Evolutionary conservation across 257 asterid genomes (phyloP).

Genomic region (Cruciata laevipes): DNA sequence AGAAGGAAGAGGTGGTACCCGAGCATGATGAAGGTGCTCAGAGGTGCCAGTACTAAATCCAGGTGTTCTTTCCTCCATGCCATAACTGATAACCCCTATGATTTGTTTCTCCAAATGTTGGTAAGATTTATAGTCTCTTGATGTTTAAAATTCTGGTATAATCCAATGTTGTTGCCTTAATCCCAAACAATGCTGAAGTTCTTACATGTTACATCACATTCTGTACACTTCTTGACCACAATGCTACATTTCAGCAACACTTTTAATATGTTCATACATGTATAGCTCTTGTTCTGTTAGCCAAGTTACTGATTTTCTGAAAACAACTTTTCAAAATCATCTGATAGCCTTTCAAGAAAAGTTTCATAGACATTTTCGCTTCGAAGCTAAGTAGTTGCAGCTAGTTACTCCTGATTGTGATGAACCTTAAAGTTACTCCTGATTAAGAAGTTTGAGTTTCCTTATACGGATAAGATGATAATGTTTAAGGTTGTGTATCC

Average conservation of each 20-base stretch:
- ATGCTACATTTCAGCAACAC: background rate
- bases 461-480: background rate
- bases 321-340: background rate
- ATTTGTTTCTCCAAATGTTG: background rate
- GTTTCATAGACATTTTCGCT: background rate
- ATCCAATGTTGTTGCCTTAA: background rate
- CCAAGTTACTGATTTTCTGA: background rate
- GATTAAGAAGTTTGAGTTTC: background rate
- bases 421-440: background rate
- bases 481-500: background rate
- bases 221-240: background rate
- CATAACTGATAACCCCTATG: background rate
- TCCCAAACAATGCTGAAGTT: background rate
- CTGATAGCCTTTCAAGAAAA: background rate
- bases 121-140: background rate
- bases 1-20: conserved; percentile 55
- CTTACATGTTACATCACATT: background rate
- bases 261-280: background rate
- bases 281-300: background rate
- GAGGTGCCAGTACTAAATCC: conserved; percentile 48
- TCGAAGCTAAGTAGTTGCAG: background rate
- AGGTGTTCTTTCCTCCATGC: conserved; percentile 49
- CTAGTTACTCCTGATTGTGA: too few species aligned
- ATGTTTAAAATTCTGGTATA: background rate
- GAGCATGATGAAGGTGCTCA: conserved; percentile 44